phyloP scores from a whole-genome alignment of 2,329 filamentous ascomycete genomes.

The Trichoderma semiorbis region DNA sequence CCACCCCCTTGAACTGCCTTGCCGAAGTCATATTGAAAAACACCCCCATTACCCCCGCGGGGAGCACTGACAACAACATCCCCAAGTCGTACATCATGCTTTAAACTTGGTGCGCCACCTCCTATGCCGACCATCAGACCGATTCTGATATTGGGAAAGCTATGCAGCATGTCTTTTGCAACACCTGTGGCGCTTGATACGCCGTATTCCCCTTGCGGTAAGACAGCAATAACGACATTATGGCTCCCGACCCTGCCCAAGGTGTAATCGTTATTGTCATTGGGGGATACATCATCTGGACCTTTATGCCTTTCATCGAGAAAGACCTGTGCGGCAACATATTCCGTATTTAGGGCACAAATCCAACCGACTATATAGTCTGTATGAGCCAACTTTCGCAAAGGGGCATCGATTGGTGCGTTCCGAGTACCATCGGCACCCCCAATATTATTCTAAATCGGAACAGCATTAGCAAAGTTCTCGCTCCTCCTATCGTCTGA shows the following conservation, averaged over 20 bases:
- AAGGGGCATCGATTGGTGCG: neutral
- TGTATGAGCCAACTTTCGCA: neutral
- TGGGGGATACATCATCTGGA: conserved; percentile 25
- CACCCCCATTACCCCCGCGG: conserved; percentile 15
- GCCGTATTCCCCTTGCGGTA: conserved; percentile 22
- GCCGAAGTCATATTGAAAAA: conserved; percentile 29
- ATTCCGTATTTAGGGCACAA: conserved; percentile 37
- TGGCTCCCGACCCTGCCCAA: conserved; percentile 22
- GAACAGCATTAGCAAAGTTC: neutral
- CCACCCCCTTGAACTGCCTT: conserved; percentile 22
- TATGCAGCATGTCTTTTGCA: conserved; percentile 22
- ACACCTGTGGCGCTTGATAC: conserved; percentile 24
- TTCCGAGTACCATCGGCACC: neutral
- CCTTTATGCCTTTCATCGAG: conserved; percentile 22
- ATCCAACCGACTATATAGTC: conserved; percentile 44
- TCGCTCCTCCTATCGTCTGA: neutral
- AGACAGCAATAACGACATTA: conserved; percentile 24
- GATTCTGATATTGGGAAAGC: conserved; percentile 25
- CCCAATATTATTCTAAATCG: neutral
- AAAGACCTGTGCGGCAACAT: conserved; percentile 31
- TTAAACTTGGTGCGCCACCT: conserved; percentile 34
- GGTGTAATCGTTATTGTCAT: conserved; percentile 22
- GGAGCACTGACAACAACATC: conserved; percentile 25
- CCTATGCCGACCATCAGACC: conserved; percentile 23
- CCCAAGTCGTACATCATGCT: conserved; percentile 35